Conservation (phyloP, 176 grass and related monocot genomes). For the Carex myosuroides region DNA sequence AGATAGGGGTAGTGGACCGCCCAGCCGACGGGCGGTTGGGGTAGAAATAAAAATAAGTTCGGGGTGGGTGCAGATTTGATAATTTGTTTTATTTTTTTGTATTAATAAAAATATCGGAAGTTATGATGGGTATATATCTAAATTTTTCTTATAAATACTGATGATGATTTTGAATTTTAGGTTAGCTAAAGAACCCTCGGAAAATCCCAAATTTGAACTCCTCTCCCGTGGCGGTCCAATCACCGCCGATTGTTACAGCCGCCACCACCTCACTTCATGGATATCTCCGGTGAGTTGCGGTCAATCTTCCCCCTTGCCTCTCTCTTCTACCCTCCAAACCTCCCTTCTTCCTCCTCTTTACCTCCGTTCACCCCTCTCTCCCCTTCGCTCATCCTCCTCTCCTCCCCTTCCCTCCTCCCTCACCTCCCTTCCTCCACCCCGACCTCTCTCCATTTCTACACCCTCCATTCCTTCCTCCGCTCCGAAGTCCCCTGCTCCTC, state of each 20-base stretch:
- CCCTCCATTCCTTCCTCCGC: slow-evolving; percentile 39
- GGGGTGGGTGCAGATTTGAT: too few species aligned
- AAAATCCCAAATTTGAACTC: not conserved
- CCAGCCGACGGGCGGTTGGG: too few species aligned
- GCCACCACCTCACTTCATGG: slow-evolving; percentile 5
- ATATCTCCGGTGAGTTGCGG: slow-evolving; percentile 44
- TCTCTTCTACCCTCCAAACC: slow-evolving; percentile 42
- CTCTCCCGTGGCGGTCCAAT: not conserved
- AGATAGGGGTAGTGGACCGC: too few species aligned
- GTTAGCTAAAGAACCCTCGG: too few species aligned
- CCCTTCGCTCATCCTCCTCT: not conserved
- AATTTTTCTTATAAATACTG: too few species aligned
- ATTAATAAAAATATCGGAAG: too few species aligned
- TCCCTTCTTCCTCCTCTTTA: slow-evolving; percentile 28
- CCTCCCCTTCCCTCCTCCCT: slow-evolving; percentile 37
- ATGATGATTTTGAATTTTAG: too few species aligned
- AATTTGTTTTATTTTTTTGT: too few species aligned
- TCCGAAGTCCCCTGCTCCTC: not conserved
- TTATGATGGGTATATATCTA: too few species aligned
- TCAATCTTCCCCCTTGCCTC: slow-evolving; percentile 26
- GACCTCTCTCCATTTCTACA: slow-evolving; percentile 42
- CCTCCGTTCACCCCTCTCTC: slow-evolving; percentile 23
- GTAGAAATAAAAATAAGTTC: too few species aligned
- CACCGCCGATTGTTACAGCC: not conserved
- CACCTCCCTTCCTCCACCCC: slow-evolving; percentile 17